These are phyloP conservation scores for Fusarium napiforme DNA, from an alignment of 2,329 filamentous ascomycete genomes.

Conservation along the genomic window DNA sequence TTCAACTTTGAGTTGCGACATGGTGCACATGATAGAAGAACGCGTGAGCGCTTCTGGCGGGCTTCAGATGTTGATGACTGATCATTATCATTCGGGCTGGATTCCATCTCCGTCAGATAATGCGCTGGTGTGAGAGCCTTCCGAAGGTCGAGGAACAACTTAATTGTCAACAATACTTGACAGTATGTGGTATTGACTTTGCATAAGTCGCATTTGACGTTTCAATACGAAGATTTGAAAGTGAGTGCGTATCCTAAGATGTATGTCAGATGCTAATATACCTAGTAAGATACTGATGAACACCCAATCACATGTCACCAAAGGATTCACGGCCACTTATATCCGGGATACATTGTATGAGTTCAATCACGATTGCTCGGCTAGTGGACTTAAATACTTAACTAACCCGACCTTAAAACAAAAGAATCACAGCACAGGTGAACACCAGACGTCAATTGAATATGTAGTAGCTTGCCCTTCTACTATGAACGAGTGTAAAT, in stretches of 20 bases:
- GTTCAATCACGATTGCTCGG: neutral
- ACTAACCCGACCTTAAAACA: neutral
- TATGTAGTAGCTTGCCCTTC: neutral
- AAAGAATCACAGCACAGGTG: neutral
- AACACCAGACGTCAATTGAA: neutral
- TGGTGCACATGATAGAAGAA: slow-evolving; percentile 63
- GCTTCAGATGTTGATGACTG: slow-evolving; percentile 33
- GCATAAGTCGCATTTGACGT: neutral
- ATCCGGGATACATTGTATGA: neutral
- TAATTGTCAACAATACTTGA: too few species aligned
- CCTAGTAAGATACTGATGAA: too few species aligned
- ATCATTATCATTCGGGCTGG: slow-evolving; percentile 37
- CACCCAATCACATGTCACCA: slow-evolving; percentile 1
- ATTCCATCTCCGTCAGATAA: slow-evolving; percentile 29
- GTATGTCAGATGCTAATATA: neutral
- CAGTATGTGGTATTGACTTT: neutral
- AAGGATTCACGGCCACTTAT: neutral
- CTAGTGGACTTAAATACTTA: neutral
- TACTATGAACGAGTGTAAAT: neutral
- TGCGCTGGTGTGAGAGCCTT: neutral
- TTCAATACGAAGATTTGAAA: neutral
- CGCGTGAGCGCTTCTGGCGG: slow-evolving; percentile 57
- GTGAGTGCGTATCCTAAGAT: neutral
- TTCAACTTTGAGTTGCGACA: slow-evolving; percentile 67
- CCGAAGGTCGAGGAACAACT: neutral